These are phyloP conservation scores for Gynandropsis gynandra DNA, from an alignment of 345 rosid species.

Conservation along the genomic window DNA sequence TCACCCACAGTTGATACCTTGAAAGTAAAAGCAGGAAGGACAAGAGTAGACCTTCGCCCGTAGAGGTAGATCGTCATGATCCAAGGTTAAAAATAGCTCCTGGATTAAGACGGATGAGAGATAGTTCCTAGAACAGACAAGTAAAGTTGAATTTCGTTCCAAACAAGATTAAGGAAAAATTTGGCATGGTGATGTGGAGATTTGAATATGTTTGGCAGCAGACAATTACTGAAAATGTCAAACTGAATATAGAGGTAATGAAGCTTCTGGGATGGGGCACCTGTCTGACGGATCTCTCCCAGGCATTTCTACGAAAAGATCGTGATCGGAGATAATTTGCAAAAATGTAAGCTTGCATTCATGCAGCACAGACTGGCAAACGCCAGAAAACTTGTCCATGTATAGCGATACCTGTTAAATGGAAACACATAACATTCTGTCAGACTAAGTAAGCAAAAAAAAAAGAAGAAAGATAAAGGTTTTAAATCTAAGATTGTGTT, in stretches of 20 bases:
- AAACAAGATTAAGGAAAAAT: background rate
- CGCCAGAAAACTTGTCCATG: conserved; percentile 97
- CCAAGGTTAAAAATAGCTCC: conserved; percentile 94
- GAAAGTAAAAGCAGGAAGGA: conserved; percentile 9
- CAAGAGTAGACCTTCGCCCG: conserved; percentile 64
- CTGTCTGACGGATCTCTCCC: conserved; percentile 99
- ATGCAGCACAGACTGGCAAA: conserved; percentile 88
- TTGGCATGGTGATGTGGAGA: too few relatives aligned
- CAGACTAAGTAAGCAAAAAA: conserved; percentile 3
- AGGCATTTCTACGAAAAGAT: conserved; percentile 99
- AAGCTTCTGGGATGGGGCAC: conserved; percentile 30
- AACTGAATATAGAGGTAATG: conserved; percentile 6
- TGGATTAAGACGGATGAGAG: conserved; percentile 91
- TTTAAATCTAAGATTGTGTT: too few relatives aligned
- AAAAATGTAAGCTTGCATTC: conserved; percentile 95
- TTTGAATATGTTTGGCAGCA: too few relatives aligned
- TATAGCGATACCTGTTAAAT: conserved; percentile 83
- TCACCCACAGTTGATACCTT: conserved; percentile 16
- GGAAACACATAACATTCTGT: conserved; percentile 2
- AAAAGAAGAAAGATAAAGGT: too few relatives aligned
- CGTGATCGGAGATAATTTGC: conserved; percentile 96
- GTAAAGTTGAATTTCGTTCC: conserved; percentile 7
- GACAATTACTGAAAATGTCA: conserved; percentile 5
- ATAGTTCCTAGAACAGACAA: conserved; percentile 74
- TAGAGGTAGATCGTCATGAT: conserved; percentile 92